Percentiles rank a stretch among this genome's conserved stretches.
These are phyloP conservation scores for Pseudocercospora ulei DNA, from an alignment of 2,329 filamentous ascomycete genomes.

Conservation along the genomic window DNA sequence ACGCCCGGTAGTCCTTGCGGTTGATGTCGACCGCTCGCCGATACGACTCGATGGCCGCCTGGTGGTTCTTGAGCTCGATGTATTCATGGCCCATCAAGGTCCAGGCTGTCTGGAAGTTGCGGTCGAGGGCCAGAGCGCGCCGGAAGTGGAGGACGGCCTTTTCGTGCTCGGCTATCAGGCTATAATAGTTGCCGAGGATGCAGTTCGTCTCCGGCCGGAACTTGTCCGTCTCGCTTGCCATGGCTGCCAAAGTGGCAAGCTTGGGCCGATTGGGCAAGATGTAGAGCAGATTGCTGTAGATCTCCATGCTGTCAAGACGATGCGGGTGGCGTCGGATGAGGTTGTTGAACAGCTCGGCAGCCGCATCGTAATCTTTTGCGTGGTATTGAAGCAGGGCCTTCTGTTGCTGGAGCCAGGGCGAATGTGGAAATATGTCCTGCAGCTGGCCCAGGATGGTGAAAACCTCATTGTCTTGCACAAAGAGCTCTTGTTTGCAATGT, in stretches of 20 bases:
- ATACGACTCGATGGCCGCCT: conserved; percentile 95
- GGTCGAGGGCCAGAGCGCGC: conserved; percentile 78
- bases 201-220: conserved; percentile 96
- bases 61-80: conserved; percentile 95
- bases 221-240: conserved; percentile 84
- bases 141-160: conserved; percentile 98
- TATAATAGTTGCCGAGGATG: conserved; percentile 96
- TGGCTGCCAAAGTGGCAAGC: conserved; percentile 80
- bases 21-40: conserved; percentile 92
- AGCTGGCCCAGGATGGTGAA: conserved; percentile 68
- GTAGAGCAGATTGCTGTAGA: conserved; percentile 96
- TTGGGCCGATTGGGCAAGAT: conserved; percentile 82
- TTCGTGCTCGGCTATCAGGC: conserved; percentile 84
- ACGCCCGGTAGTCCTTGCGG: conserved; percentile 88
- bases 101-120: conserved; percentile 88
- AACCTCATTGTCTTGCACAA: conserved; percentile 68
- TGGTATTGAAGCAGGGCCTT: conserved; percentile 83
- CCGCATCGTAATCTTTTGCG: conserved; percentile 63
- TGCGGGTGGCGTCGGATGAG: conserved; percentile 56
- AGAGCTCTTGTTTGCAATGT: conserved; percentile 81
- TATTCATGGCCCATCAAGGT: conserved; percentile 99
- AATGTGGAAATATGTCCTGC: conserved; percentile 72
- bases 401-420: conserved; percentile 82
- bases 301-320: conserved; percentile 79
- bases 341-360: conserved; percentile 40